Evolutionary conservation across 225 moss, liverwort and hornwort species (phyloP), one percentile per base, ranked within the genome.

Genomic region (Physcomitrellopsis africana): DNA sequence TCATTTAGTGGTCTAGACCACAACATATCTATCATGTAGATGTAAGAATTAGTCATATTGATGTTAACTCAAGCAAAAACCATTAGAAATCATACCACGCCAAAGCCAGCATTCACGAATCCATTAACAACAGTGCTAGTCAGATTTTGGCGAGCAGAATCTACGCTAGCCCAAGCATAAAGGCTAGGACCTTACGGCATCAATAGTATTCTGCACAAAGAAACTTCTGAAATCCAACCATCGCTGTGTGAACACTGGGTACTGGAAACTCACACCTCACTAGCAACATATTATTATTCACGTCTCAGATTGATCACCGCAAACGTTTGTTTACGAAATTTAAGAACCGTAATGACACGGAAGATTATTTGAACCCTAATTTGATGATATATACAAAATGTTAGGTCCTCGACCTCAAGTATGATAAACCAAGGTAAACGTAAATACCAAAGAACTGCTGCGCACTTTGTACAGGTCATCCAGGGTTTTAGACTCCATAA

Each of bases 81-180:
- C 46, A 69, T 52, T 27, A n/a, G 47, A 54, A 62, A 58, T 32
- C 86, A 75, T 91, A 96, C 96, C 85, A 89, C 88, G 58, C 95
- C 99, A 78, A 93, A 99, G n/a, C 99, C 99, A 70, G 99, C 93
- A 82, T 99, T 99, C 44, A 99, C 95, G 60, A 99, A 90, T 44
- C 92, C 95, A 85, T 99, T 95, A 41, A 99, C 99, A 78, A 95
- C 93, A 48, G 99, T 99, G 47, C 92, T 94, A 49, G 99, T 95
- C 58, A 95, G 61, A 79, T 99, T 92, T 74, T 99, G 92, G 29
- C 99, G 89, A 53, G 99, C 99, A 83, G 99, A 99, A 82, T 99
- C 95, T 66, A 99, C 86, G 75, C 90, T 93, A 32, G 95, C 99
- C 62, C 48, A 62, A 63, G 27, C 71, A 68, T 53, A 76, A 18